Percentiles rank a stretch among this genome's conserved stretches.
Evolutionary conservation across 1,284 basidiomycete species (phyloP).

Genomic region (Butyriboletus appendiculatus): DNA sequence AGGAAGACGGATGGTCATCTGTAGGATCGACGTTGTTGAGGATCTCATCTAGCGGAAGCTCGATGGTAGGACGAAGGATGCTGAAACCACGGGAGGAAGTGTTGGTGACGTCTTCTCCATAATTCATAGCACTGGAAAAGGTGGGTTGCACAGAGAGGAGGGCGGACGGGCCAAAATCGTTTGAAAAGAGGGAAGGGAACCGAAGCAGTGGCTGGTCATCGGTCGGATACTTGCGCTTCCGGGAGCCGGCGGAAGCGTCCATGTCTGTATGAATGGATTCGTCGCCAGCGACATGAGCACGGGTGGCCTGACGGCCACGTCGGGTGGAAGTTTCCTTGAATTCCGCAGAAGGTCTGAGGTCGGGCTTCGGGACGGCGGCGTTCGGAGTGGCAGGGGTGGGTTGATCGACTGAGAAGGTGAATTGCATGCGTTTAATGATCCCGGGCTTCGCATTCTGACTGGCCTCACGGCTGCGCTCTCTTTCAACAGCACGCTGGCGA

Average conservation of each 20-base stretch:
- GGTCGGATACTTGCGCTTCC: conserved; percentile 36
- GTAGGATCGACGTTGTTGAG: conserved; percentile 39
- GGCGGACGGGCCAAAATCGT: conserved; percentile 74
- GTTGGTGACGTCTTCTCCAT: conserved; percentile 67
- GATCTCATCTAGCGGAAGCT: conserved; percentile 76
- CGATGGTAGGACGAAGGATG: conserved; percentile 75
- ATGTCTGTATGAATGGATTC: conserved; percentile 22
- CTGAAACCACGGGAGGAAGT: conserved; percentile 52
- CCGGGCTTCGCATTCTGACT: conserved; percentile 60
- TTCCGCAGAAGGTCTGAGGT: conserved; percentile 65
- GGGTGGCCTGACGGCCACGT: conserved; percentile 41
- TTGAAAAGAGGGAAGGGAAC: conserved; percentile 71
- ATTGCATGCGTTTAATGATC: conserved; percentile 81
- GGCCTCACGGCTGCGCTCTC: conserved; percentile 77
- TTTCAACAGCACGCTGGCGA: conserved; percentile 73
- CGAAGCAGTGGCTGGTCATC: conserved; percentile 41
- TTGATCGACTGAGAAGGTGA: conserved; percentile 79
- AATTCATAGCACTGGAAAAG: conserved; percentile 64
- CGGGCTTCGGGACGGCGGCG: conserved; percentile 56
- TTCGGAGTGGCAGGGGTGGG: conserved; percentile 50
- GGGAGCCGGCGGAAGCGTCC: conserved; percentile 39
- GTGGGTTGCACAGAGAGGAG: conserved; percentile 68
- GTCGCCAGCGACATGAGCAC: conserved; percentile 35
- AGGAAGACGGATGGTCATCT: conserved; percentile 18
- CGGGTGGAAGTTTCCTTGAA: conserved; percentile 53